These are phyloP conservation scores for Yarrowia galli DNA, from an alignment of 1,139 yeast genomes.

Conservation along the genomic window DNA sequence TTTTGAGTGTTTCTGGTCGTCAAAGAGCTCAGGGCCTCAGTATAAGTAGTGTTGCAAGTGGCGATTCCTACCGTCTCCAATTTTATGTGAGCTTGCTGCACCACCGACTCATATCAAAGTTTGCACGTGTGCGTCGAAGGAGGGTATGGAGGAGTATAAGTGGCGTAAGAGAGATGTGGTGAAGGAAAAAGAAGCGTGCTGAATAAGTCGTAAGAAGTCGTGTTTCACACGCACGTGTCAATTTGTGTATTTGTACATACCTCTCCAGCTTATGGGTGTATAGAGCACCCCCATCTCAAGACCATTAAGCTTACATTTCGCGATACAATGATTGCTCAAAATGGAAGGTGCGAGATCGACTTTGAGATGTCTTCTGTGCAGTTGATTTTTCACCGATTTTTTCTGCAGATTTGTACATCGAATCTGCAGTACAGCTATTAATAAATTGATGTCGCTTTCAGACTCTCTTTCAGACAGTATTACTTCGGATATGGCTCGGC, in stretches of 20 bases:
- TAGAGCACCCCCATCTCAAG: too few relatives aligned
- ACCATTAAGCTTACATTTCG: background rate
- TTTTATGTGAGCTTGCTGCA: constrained; percentile 30
- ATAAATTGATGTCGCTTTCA: background rate
- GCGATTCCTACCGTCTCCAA: background rate
- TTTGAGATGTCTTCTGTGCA: background rate
- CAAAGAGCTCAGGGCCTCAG: background rate
- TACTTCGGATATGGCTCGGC: background rate
- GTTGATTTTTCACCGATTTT: background rate
- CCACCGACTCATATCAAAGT: constrained; percentile 32
- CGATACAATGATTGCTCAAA: background rate
- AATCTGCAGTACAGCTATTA: background rate
- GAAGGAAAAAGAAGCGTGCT: too few relatives aligned
- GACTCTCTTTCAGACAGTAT: background rate
- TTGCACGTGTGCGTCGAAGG: constrained; percentile 15
- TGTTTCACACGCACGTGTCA: too few relatives aligned
- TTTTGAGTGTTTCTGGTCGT: background rate
- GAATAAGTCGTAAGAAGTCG: too few relatives aligned
- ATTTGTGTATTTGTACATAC: too few relatives aligned
- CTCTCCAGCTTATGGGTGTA: too few relatives aligned
- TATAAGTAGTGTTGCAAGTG: constrained; percentile 10
- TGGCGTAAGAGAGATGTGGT: background rate
- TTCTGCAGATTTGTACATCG: background rate
- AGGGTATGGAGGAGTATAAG: too few relatives aligned
- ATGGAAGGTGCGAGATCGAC: background rate